Conservation (phyloP, 306 rosid species). For the Senna tora region DNA sequence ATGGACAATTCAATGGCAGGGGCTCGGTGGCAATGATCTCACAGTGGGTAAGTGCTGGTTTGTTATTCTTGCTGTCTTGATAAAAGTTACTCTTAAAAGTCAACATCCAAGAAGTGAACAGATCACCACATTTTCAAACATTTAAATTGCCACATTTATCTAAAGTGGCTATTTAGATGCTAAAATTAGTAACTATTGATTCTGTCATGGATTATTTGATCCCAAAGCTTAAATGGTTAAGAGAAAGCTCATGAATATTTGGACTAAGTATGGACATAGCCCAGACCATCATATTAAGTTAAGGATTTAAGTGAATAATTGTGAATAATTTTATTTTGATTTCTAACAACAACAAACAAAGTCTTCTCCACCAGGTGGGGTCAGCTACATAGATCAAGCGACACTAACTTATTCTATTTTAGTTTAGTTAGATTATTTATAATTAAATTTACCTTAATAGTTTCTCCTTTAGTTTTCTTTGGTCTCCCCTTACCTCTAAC, state of each 20-base stretch:
- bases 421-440: too few species aligned
- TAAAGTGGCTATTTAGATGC: neutral
- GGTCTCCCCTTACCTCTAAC: too few species aligned
- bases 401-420: too few species aligned
- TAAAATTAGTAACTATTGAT: neutral
- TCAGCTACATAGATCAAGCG: too few species aligned
- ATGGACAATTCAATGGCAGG: constrained; percentile 98
- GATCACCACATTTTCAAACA: neutral
- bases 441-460: too few species aligned
- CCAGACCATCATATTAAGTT: too few species aligned
- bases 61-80: constrained; percentile 1
- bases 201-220: neutral
- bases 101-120: constrained; percentile 18
- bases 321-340: neutral
- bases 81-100: neutral
- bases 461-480: too few species aligned
- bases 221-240: neutral
- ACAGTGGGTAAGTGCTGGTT: constrained; percentile 60
- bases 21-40: constrained; percentile 69
- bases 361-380: too few species aligned
- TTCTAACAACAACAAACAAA: too few species aligned
- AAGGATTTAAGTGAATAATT: neutral
- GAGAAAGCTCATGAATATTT: neutral
- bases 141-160: neutral
- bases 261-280: neutral